Evolutionary conservation across 306 rosid genomes (phyloP).

Genomic region (Ziziphus jujuba): DNA sequence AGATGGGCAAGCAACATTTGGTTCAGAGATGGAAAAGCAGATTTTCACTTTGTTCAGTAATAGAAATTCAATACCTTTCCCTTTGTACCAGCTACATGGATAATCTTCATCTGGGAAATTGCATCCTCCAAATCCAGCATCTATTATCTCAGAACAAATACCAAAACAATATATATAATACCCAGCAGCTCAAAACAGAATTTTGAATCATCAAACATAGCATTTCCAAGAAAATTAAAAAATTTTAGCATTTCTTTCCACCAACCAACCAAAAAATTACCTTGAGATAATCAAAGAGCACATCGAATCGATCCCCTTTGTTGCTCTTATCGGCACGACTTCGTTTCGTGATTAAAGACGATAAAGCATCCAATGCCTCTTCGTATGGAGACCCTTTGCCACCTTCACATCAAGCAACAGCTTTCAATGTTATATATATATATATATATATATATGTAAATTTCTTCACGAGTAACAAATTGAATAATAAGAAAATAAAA

Average conservation of each 20-base stretch:
- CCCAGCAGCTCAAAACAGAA: background rate
- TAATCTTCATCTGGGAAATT: conserved; percentile 74
- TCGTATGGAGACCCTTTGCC: conserved; percentile 52
- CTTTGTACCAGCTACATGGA: conserved; percentile 97
- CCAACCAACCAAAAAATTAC: conserved; percentile 22
- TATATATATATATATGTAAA: too few relatives aligned
- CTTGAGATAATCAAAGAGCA: conserved; percentile 67
- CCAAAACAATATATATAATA: background rate
- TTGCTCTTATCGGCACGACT: conserved; percentile 76
- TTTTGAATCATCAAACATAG: background rate
- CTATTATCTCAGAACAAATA: conserved; percentile 32
- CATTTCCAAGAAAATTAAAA: background rate
- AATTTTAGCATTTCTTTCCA: background rate
- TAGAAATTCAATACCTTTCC: conserved; percentile 66
- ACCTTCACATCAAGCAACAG: conserved; percentile 28
- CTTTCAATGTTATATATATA: background rate
- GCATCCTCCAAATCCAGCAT: conserved; percentile 87
- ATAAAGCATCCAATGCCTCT: conserved; percentile 78
- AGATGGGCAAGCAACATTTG: too few relatives aligned
- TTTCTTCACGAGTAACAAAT: background rate
- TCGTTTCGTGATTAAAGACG: conserved; percentile 78
- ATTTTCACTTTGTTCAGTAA: background rate
- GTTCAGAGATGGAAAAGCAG: background rate
- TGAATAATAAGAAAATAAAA: background rate
- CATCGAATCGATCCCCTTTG: conserved; percentile 64